phyloP scores from a whole-genome alignment of 441 rosid genomes.

The Gossypium gossypioides region DNA sequence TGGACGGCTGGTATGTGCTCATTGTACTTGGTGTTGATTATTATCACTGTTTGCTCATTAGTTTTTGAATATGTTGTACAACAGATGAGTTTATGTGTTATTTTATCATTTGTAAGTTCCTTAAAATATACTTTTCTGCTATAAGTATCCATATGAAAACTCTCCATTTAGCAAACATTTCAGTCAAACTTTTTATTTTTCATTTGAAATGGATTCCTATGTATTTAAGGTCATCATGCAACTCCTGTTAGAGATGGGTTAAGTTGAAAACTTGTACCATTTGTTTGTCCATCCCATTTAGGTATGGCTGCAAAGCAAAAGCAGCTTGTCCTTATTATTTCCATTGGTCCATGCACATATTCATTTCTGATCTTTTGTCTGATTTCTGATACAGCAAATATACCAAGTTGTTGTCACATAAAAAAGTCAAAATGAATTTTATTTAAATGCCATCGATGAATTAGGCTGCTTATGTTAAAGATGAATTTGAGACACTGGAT shows the following conservation, averaged over 20 bases:
- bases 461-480: background rate
- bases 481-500: background rate
- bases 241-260: background rate
- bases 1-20: constrained; percentile 70
- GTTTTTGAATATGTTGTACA: constrained; percentile 1
- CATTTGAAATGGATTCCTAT: background rate
- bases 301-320: background rate
- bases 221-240: background rate
- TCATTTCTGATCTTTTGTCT: background rate
- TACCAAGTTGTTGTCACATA: background rate
- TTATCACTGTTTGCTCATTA: background rate
- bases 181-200: background rate
- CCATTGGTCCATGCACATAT: background rate
- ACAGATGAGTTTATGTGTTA: background rate
- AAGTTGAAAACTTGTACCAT: background rate
- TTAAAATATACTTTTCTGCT: background rate
- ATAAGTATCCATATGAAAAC: background rate
- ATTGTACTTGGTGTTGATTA: background rate
- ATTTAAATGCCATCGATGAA: background rate
- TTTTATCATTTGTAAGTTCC: background rate
- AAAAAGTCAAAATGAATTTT: background rate
- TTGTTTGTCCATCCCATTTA: background rate
- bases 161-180: background rate
- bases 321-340: background rate
- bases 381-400: background rate